Percentiles rank a stretch among this genome's conserved stretches.
These are phyloP conservation scores for Cochlearia excelsa DNA, from an alignment of 345 rosid species.

Conservation along the genomic window DNA sequence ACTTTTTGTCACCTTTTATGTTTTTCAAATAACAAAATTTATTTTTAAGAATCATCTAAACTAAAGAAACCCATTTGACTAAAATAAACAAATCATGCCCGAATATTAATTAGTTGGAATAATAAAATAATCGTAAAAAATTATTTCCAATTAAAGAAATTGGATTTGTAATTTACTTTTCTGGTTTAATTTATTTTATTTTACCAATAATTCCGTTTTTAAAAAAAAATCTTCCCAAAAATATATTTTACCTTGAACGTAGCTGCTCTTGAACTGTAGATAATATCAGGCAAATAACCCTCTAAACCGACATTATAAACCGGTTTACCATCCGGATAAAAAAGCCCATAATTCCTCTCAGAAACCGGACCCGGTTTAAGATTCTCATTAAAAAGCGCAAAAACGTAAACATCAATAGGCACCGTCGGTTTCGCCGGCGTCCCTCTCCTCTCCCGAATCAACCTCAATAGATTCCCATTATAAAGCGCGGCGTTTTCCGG, in stretches of 20 bases:
- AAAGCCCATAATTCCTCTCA: conserved; percentile 89
- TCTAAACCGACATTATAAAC: conserved; percentile 73
- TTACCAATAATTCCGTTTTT: no score
- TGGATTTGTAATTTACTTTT: neutral
- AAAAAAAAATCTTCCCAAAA: no score
- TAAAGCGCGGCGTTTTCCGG: conserved; percentile 71
- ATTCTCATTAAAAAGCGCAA: conserved; percentile 90
- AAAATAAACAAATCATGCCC: neutral
- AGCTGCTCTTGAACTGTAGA: conserved; percentile 40
- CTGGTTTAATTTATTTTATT: no score
- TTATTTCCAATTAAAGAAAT: no score
- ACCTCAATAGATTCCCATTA: conserved; percentile 59
- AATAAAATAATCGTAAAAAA: neutral
- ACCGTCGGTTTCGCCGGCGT: conserved; percentile 81
- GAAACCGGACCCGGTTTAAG: conserved; percentile 81
- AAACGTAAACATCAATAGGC: conserved; percentile 64
- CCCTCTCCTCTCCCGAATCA: conserved; percentile 50
- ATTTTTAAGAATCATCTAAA: neutral
- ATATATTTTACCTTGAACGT: conserved; percentile 39
- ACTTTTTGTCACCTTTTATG: neutral
- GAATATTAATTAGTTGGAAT: no score
- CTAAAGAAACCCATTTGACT: no score
- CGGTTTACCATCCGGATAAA: conserved; percentile 73
- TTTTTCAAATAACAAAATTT: neutral
- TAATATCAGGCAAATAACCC: conserved; percentile 59